Conservation (phyloP, 176 grass and related monocot species). For the Bolboschoenus planiculmis region DNA sequence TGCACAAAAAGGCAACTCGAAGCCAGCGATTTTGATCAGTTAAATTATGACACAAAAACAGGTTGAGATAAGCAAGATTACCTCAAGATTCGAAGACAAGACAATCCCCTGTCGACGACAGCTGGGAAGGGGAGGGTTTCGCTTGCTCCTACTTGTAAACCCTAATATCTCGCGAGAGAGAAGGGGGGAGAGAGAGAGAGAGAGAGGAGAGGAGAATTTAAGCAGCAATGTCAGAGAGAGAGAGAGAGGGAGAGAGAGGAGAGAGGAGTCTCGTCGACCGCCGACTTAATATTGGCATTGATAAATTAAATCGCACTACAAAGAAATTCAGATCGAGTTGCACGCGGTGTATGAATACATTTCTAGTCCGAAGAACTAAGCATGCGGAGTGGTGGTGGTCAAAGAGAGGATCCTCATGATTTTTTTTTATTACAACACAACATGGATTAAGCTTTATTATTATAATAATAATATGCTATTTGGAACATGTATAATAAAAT, state of each 20-base stretch:
- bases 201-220: not conserved
- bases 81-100: slow-evolving; percentile 2
- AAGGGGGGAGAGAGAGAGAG: not conserved
- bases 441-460: no score
- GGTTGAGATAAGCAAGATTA: not conserved
- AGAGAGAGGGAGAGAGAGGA: slow-evolving; percentile 6
- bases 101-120: not conserved
- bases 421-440: no score
- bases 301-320: not conserved
- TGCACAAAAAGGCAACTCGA: not conserved
- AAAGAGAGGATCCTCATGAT: not conserved
- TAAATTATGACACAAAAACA: not conserved
- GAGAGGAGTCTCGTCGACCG: slow-evolving; percentile 6
- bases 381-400: not conserved
- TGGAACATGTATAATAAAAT: not conserved
- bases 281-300: slow-evolving; percentile 1
- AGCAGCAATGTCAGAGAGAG: not conserved
- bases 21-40: not conserved
- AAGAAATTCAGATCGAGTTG: not conserved
- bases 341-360: not conserved
- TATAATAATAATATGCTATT: no score
- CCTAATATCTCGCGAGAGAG: not conserved
- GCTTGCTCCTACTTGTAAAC: not conserved
- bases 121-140: not conserved
- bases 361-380: not conserved